Base-by-base conservation (phyloP, 148 eudicot genomes). In the Rhododendron simsii region DNA sequence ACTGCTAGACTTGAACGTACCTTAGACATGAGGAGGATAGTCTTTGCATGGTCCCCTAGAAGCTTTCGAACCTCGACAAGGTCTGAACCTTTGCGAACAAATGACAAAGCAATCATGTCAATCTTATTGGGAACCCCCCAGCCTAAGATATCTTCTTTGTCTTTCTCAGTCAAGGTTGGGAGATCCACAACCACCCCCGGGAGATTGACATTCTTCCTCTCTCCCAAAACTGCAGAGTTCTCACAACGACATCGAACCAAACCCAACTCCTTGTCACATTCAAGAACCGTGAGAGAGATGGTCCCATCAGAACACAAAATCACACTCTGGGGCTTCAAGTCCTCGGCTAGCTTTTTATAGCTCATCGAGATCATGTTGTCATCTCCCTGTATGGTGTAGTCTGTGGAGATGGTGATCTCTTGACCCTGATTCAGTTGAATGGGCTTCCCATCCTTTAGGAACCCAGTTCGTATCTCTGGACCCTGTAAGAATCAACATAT, bases 71-170 rank as follows among this genome's bases (percentile, higher is more conserved):
- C 87, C 87, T 86, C 84, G 1, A 79, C 44, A 51, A 86, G 87
- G 84, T 86, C 87, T 5, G 87, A 86, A 33, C 87, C 87, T 86
- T 86, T 86, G 63, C 87, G 87, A 78, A 85, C 87, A 65, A 85
- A 85, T 0, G 87, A 85, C 83, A 85, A 85, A 45, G 87, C 87
- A 85, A 85, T 85, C 28, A 85, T 85, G 78, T 85, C 87, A 7
- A 85, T 85, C 78, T 63, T 85, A 67, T 85, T 85, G 12, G 83
- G 87, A 63, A 85, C 47, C 28, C 87, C 87, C 87, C 87, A 85
- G 4, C 55, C 78, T 35, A 86, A 48, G 47, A 86, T 86, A 61
- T 86, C 87, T 12, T 80, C 87, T n/a, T 21, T 86, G 78, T 86
- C 87, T 67, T 86, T 86, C 78, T 86, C 87, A 80, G 87, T 80